A percentile compares a stretch with the other conserved stretches of the same genome.
Evolutionary conservation across 345 rosid species (phyloP).

Genomic region (Lepidium didymum): DNA sequence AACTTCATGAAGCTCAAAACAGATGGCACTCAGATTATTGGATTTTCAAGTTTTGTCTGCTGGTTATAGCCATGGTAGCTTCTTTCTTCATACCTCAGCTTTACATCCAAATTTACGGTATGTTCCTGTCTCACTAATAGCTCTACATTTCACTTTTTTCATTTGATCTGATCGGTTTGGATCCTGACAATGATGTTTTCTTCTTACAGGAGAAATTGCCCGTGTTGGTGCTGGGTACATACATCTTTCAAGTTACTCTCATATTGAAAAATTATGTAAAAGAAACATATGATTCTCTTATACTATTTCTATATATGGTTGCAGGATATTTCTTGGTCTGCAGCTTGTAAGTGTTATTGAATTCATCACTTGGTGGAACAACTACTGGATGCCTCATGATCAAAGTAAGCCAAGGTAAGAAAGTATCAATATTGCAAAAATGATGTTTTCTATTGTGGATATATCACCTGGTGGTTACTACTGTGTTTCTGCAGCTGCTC

Average conservation of each 20-base stretch:
- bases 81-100: conserved; percentile 62
- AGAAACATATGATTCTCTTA: not conserved
- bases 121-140: conserved; percentile 8
- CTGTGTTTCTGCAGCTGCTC: conserved; percentile 45
- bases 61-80: conserved; percentile 41
- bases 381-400: conserved; percentile 65
- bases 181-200: not conserved
- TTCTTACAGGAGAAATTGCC: conserved; percentile 72
- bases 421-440: not conserved
- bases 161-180: not conserved
- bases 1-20: conserved; percentile 43
- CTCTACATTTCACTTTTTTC: not conserved
- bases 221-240: conserved; percentile 82
- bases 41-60: conserved; percentile 44
- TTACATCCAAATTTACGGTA: conserved; percentile 67
- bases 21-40: conserved; percentile 79
- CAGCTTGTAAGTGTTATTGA: conserved; percentile 82
- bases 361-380: conserved; percentile 89
- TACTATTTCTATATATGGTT: not conserved
- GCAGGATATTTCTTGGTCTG: conserved; percentile 70
- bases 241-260: not conserved
- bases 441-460: not conserved
- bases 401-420: conserved; percentile 54
- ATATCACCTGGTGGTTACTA: not conserved
- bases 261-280: not conserved